Base-by-base conservation (phyloP, 352 stramenopile genomes). In the Globisporangium mamillatum region DNA sequence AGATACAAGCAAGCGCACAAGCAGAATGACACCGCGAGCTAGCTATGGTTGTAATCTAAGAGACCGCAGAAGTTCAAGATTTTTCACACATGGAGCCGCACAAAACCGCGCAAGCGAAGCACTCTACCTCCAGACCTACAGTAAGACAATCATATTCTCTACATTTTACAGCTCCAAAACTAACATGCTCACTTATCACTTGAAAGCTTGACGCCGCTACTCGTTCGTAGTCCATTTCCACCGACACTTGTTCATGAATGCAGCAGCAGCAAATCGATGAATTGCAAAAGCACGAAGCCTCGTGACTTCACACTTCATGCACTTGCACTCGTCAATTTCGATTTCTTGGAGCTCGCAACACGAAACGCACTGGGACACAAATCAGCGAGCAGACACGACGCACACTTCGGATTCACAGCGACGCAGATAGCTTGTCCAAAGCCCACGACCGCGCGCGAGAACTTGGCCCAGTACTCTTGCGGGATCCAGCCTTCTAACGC, bases 361-460 rank as follows among this genome's bases (percentile, higher is more conserved):
- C 41, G 59, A 64, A 64, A 64, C 34, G 81, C 81, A 58, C 82
- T 91, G 12, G 84, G 86, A 72, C 86, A 94, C 10, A 69, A 63
- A 12, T 69, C 41, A 55, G 76, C 75, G 34, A 94, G 61, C 4
- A 82, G 80, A 68, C 86, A 94, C 4, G 74, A 68, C 2, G 67
- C 77, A 22, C 86, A 94, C 4, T 81, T 82, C 3, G 86, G 86
- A 22, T 77, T 69, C 25, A 79, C 75, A 1, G 86, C 81, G 0
- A 75, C 76, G 66, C 86, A 94, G 8, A 89, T 66, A 34, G 60
- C 79, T 62, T 94, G 86, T 14, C 86, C 84, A 67, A 94, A 92
- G n/a, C 86, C 86, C 41, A 94, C 84, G 50, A 92, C 80, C 1
- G 80, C 69, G 44, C 79, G 79, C 14, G 86, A 94, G 44, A 94